Evolutionary conservation across 495 filamentous ascomycete species (phyloP), one percentile per base, ranked within the genome.

Genomic region (Penicillium longicatenatum): DNA sequence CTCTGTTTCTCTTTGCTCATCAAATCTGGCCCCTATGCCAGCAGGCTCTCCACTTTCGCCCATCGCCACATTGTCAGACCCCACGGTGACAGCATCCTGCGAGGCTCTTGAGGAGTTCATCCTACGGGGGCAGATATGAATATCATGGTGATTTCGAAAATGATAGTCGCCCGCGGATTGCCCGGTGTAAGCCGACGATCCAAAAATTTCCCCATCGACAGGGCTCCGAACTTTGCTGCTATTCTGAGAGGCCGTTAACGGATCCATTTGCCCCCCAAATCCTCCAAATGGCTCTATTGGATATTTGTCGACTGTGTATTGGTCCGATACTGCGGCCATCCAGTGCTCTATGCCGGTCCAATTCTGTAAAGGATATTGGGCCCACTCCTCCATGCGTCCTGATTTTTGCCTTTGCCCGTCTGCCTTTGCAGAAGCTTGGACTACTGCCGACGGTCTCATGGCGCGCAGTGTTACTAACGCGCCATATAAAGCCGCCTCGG

Each of bases 371-470:
- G 69, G 67, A 6, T 68, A 50, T n/a, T 51, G 57, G 16, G 60
- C 54, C 67, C 67, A 71, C 50, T 70, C 67, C 17, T 62, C 60
- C 64, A 71, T 64, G 12, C 61, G 69, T 14, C 64, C 54, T 41
- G 58, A 54, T 44, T 71, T 71, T n/a, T 62, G 61, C 46, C 58
- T 67, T 14, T 50, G 58, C 7, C 42, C 57, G 2, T 62, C 60
- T 10, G 59, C 17, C 30, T 64, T 65, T 17, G 55, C n/a, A 14
- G 54, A 59, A 10, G 58, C 47, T 35, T 56, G 57, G 17, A 56
- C 37, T 9, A 63, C 6, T 10, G 26, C 49, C 19, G 48, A n/a
- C 43, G 62, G 59, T 9, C 22, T 35, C 42, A 62, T 55, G 22
- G 59, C 50, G 9, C 58, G 64, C 11, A 71, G 58, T 12, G 66